Base-by-base conservation (phyloP, 495 filamentous ascomycete species). In the Aspergillus sclerotioniger region DNA sequence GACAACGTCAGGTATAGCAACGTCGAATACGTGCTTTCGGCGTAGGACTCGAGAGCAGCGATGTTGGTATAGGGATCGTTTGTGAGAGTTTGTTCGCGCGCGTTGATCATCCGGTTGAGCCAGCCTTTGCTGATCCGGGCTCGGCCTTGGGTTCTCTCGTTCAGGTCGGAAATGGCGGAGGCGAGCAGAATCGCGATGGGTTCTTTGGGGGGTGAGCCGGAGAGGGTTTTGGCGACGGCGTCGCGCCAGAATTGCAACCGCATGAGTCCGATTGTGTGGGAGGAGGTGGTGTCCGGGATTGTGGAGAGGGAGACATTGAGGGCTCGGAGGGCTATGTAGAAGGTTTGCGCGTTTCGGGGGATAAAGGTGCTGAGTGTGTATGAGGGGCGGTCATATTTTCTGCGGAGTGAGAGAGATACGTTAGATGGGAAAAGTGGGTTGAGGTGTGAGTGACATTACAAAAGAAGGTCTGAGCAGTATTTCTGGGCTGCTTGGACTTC, bases 221-320 rank as follows among this genome's bases (percentile, higher is more conserved):
- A 77, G 32, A 95, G 85, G 3, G 86, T 84, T 33, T 83, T 83
- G n/a, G 83, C 80, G 29, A 98, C 72, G 20, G 89, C 81, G 63
- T 96, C 92, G 29, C 88, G 84, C 91, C 95, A 97, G 80, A 96
- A 98, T 71, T 96, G 90, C 62, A 95, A 87, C 43, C 94, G 91
- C 80, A 97, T 84, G 16, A 84, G 79, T 13, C 90, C 94, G 50
- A 96, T 86, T 16, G 88, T 87, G 20, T 86, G 82, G 35, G 84
- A 92, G 54, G 88, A 91, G 16, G 92, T 91, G 8, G 87, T 83
- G 77, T 97, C 93, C 52, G 93, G 89, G 60, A 98, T 87, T 37
- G 87, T 81, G 39, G 92, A 91, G 39, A 96, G 81, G 61, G 96
- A 92, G 66, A 96, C 81, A 68, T 98, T 98, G 73, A 98, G 84